phyloP scores from a whole-genome alignment of 1,139 yeast genomes.

The Debaryomyces nepalensis region DNA sequence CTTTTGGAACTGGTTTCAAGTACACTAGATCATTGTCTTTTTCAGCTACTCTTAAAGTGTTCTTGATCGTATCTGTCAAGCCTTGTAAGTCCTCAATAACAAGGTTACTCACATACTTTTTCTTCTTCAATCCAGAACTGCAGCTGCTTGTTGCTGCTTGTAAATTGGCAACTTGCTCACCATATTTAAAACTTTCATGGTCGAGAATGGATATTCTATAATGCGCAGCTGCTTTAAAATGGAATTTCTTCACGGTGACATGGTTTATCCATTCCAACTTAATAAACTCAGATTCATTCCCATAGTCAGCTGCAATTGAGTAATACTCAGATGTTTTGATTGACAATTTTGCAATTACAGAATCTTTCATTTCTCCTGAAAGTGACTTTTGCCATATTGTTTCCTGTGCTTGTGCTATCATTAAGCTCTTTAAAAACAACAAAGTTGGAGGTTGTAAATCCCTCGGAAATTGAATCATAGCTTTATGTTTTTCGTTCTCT shows the following conservation, averaged over 20 bases:
- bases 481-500: constrained; percentile 11
- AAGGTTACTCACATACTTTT: constrained; percentile 46
- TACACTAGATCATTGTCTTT: constrained; percentile 84
- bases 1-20: constrained; percentile 63
- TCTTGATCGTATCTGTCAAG: constrained; percentile 47
- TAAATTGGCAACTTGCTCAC: constrained; percentile 70
- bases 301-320: constrained; percentile 45
- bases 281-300: constrained; percentile 55
- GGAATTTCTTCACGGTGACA: constrained; percentile 57
- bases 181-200: constrained; percentile 58
- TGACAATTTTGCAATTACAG: constrained; percentile 67
- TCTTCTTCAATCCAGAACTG: constrained; percentile 41
- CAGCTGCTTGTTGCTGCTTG: constrained; percentile 38
- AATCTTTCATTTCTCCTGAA: constrained; percentile 58
- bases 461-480: constrained; percentile 1
- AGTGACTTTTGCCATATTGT: constrained; percentile 79
- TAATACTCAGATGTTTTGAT: constrained; percentile 66
- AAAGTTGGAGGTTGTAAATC: constrained; percentile 37
- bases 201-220: constrained; percentile 60
- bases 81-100: constrained; percentile 56
- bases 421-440: constrained; percentile 41
- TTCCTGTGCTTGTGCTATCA: constrained; percentile 89
- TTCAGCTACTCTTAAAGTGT: constrained; percentile 60
- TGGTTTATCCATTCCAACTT: constrained; percentile 70
- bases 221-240: constrained; percentile 73